Base-by-base conservation (phyloP, 106 monocot species). In the Iris macrosiphon region DNA sequence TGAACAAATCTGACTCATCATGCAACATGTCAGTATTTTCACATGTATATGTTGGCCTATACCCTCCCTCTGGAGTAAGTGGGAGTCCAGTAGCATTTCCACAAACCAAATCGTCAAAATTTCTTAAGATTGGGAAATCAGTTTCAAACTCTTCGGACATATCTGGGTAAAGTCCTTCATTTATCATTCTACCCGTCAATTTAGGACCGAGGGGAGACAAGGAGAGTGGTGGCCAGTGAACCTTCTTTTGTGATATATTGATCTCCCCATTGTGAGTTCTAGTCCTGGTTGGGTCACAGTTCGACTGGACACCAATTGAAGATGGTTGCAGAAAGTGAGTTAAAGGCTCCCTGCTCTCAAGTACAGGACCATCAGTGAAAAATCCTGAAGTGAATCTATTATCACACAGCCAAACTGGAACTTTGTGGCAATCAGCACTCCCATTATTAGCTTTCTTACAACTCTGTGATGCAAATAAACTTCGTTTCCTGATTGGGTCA, bases 161-260 rank as follows among this genome's bases (percentile, higher is more conserved):
- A 23, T 39, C 44, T 32, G 59, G 60, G 14, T 45, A 45, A 47
- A 43, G 37, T 50, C 61, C 70, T 16, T 48, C 30, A 64, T 7
- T 47, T 55, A 46, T 79, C 67, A 68, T 72, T 76, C 84, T 88
- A 52, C 84, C 75, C 40, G 74, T 44, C 55, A 64, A 71, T 67
- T 63, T 86, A 52, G 82, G 96, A 55, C 96, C 90, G 37, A 96
- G 96, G 33, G 96, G 96, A 61, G 96, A 96, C 49, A 87, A 58
- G 6, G 85, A 83, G 40, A 80, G 77, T 31, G 89, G 80, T 20
- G 88, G 72, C 25, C 86, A 80, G 40, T 69, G 62, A 30, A 74
- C 31, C 63, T 68, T 72, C 57, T 77, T 76, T 6, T 68, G 71
- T 35, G 76, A 74, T 19, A 64, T 60, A 10, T 45, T 22, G 31